phyloP scores from a whole-genome alignment of 176 grass and related monocot genomes.

The Phoenix roebelenii region DNA sequence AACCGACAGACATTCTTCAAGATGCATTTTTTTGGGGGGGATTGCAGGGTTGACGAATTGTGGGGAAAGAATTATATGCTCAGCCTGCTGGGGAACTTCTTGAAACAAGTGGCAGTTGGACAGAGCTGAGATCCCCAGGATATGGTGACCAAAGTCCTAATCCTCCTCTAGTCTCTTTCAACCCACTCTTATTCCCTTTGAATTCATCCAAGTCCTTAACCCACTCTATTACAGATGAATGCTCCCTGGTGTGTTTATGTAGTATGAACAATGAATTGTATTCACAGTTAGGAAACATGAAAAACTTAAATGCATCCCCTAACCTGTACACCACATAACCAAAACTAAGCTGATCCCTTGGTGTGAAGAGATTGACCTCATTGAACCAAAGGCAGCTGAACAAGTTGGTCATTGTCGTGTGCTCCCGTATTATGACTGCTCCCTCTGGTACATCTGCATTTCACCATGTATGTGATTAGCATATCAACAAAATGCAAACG shows the following conservation, averaged over 20 bases:
- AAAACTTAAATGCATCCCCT: slow-evolving; percentile 48
- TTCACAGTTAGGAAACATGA: slow-evolving; percentile 99
- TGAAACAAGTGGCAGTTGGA: slow-evolving; percentile 51
- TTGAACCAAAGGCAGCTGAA: slow-evolving; percentile 99
- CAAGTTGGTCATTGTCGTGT: slow-evolving; percentile 61
- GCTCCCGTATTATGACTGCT: slow-evolving; percentile 83
- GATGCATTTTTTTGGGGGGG: too few relatives aligned
- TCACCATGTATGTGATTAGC: background rate
- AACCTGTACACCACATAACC: slow-evolving; percentile 66
- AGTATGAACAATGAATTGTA: slow-evolving; percentile 91
- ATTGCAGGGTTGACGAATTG: too few relatives aligned
- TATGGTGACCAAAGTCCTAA: slow-evolving; percentile 77
- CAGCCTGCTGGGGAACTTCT: slow-evolving; percentile 74
- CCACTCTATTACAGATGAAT: slow-evolving; percentile 88
- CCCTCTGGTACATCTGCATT: slow-evolving; percentile 87
- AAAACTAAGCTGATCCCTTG: slow-evolving; percentile 94
- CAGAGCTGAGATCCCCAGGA: slow-evolving; percentile 46
- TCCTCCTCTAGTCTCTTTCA: slow-evolving; percentile 83
- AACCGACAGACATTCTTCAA: too few relatives aligned
- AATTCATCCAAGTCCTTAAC: slow-evolving; percentile 80
- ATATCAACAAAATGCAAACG: too few relatives aligned
- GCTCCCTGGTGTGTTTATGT: slow-evolving; percentile 81
- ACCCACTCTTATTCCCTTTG: slow-evolving; percentile 41
- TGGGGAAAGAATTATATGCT: background rate
- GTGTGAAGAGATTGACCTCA: slow-evolving; percentile 91